These are phyloP conservation scores for Apiospora hydei DNA, from an alignment of 2,329 filamentous ascomycete genomes.

Conservation along the genomic window DNA sequence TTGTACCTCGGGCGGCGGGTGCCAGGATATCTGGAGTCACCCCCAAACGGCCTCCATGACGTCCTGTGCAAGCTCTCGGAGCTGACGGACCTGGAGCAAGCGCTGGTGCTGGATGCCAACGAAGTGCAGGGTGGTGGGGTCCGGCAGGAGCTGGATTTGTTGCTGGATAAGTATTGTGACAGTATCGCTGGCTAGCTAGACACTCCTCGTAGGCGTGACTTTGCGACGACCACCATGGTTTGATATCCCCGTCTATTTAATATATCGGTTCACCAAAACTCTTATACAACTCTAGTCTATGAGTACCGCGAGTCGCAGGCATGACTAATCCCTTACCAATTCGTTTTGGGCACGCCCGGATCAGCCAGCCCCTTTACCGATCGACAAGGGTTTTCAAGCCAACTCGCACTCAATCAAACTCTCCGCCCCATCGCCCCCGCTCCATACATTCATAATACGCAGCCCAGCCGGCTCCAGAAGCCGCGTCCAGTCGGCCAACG, in stretches of 20 bases:
- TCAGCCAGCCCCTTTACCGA: no score
- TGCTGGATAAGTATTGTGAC: not conserved
- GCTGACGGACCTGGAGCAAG: not conserved
- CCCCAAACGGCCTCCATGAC: not conserved
- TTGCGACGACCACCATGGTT: no score
- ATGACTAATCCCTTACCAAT: no score
- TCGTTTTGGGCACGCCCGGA: no score
- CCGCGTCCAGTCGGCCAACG: slow-evolving; percentile 43
- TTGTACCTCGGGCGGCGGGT: no score
- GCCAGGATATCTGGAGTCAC: no score
- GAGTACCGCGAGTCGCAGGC: no score
- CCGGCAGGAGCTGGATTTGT: not conserved
- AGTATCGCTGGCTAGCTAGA: not conserved
- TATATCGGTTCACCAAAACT: no score
- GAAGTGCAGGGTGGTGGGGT: not conserved
- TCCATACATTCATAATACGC: slow-evolving; percentile 45
- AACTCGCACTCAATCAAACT: slow-evolving; percentile 47
- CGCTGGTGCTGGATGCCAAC: not conserved
- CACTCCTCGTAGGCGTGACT: no score
- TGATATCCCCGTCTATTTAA: no score
- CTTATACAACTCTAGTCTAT: no score
- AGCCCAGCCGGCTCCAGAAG: slow-evolving; percentile 44
- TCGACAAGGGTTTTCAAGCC: not conserved
- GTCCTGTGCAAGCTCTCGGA: not conserved
- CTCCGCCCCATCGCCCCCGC: slow-evolving; percentile 42